Conservation (phyloP, 768 basidiomycete species). For the Lactifluus volemus region DNA sequence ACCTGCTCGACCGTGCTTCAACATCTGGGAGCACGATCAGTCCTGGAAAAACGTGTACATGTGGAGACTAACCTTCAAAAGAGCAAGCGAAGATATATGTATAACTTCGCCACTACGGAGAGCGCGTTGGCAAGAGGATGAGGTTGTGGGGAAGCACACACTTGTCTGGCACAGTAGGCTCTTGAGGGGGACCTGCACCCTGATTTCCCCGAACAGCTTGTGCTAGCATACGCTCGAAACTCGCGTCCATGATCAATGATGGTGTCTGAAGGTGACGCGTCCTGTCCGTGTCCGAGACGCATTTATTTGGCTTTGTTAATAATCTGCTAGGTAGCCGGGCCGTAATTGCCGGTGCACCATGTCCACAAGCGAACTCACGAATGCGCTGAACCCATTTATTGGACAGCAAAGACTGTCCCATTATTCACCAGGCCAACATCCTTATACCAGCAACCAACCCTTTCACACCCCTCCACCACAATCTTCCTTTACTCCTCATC, state of each 20-base stretch:
- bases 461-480: background rate
- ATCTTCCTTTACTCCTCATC: constrained; percentile 34
- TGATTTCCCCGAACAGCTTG: constrained; percentile 23
- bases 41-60: background rate
- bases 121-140: constrained; percentile 4
- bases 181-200: constrained; percentile 31
- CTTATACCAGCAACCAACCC: background rate
- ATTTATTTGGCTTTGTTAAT: constrained; percentile 4
- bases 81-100: constrained; percentile 94
- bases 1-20: constrained; percentile 97
- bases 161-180: constrained; percentile 64
- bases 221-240: constrained; percentile 29
- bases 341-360: constrained; percentile 26
- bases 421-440: constrained; percentile 1
- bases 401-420: constrained; percentile 28
- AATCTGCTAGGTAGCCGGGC: background rate
- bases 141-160: constrained; percentile 27
- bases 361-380: constrained; percentile 67
- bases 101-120: constrained; percentile 77
- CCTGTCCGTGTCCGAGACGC: background rate
- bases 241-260: constrained; percentile 23
- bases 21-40: constrained; percentile 57
- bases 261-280: constrained; percentile 18
- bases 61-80: constrained; percentile 68
- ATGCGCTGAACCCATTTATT: constrained; percentile 67